Conservation (phyloP, 495 filamentous ascomycete species). For the Chaetomium cochliodes region DNA sequence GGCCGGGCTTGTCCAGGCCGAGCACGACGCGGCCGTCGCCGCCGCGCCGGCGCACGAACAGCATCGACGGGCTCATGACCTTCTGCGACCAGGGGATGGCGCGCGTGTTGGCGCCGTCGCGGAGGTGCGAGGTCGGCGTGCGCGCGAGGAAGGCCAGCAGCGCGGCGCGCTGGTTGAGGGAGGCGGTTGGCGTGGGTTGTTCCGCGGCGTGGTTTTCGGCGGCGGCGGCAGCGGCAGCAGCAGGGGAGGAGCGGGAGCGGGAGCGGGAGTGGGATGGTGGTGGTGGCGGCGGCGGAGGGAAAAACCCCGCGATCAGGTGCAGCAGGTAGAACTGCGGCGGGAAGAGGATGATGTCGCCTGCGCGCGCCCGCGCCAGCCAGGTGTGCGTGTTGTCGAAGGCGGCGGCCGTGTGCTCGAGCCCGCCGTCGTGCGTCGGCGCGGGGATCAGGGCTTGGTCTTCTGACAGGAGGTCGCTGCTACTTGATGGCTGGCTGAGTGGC, state of each 20-base stretch:
- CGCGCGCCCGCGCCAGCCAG: constrained; percentile 64
- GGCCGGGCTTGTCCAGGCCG: constrained; percentile 67
- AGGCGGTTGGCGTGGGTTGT: constrained; percentile 34
- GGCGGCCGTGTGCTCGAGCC: constrained; percentile 79
- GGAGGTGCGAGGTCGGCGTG: constrained; percentile 25
- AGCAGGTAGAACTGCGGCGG: constrained; percentile 88
- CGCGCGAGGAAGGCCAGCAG: constrained; percentile 58
- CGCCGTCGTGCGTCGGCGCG: constrained; percentile 75
- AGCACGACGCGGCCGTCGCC: constrained; percentile 58
- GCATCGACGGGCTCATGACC: constrained; percentile 66
- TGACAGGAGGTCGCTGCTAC: neutral
- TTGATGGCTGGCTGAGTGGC: constrained; percentile 49
- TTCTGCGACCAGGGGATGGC: constrained; percentile 69
- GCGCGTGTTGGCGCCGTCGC: constrained; percentile 27
- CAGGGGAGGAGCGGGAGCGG: constrained; percentile 10
- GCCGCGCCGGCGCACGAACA: constrained; percentile 56
- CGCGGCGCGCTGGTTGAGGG: constrained; percentile 54
- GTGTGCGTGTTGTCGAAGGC: constrained; percentile 65
- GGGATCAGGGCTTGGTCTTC: constrained; percentile 45
- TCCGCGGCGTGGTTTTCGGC: no score
- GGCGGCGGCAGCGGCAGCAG: no score
- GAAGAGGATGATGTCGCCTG: constrained; percentile 75
- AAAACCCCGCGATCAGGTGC: constrained; percentile 60
- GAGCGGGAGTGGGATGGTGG: constrained; percentile 21
- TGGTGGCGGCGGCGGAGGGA: constrained; percentile 32